phyloP scores from a whole-genome alignment of 2,329 filamentous ascomycete species.

The Pyricularia grisea region DNA sequence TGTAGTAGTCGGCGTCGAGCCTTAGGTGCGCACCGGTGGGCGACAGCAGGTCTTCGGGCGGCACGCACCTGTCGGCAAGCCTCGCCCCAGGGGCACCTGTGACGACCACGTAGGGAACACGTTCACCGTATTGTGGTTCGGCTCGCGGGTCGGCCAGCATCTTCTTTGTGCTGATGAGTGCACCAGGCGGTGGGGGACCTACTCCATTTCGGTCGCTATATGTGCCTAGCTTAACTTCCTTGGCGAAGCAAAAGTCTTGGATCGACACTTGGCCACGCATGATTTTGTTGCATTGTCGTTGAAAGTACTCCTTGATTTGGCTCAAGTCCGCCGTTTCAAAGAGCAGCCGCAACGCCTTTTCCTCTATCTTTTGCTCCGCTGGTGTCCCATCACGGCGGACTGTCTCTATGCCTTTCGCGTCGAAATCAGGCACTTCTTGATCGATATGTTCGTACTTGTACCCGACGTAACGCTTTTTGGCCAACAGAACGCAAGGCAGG shows the following conservation, averaged over 20 bases:
- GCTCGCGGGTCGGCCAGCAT: constrained; percentile 81
- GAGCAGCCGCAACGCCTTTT: constrained; percentile 78
- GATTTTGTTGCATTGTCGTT: constrained; percentile 82
- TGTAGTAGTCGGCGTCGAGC: constrained; percentile 94
- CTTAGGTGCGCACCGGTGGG: constrained; percentile 60
- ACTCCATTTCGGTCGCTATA: constrained; percentile 60
- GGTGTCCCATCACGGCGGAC: constrained; percentile 91
- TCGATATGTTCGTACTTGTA: constrained; percentile 83
- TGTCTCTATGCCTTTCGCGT: constrained; percentile 97
- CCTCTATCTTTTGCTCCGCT: constrained; percentile 93
- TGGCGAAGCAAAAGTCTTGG: constrained; percentile 93
- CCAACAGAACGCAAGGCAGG: constrained; percentile 83
- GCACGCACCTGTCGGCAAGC: constrained; percentile 81
- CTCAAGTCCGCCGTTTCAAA: constrained; percentile 87
- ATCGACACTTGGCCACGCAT: constrained; percentile 82
- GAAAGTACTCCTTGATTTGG: constrained; percentile 83
- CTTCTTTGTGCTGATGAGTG: constrained; percentile 73
- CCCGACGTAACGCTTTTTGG: constrained; percentile 96
- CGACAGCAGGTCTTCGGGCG: constrained; percentile 69
- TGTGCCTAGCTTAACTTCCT: constrained; percentile 80
- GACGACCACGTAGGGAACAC: constrained; percentile 89
- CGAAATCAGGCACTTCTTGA: constrained; percentile 78
- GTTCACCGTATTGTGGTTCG: constrained; percentile 91
- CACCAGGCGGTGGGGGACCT: constrained; percentile 74
- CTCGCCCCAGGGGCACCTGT: constrained; percentile 78